Base-by-base conservation (phyloP, 2,329 filamentous ascomycete species). In the Penicillium expansum region DNA sequence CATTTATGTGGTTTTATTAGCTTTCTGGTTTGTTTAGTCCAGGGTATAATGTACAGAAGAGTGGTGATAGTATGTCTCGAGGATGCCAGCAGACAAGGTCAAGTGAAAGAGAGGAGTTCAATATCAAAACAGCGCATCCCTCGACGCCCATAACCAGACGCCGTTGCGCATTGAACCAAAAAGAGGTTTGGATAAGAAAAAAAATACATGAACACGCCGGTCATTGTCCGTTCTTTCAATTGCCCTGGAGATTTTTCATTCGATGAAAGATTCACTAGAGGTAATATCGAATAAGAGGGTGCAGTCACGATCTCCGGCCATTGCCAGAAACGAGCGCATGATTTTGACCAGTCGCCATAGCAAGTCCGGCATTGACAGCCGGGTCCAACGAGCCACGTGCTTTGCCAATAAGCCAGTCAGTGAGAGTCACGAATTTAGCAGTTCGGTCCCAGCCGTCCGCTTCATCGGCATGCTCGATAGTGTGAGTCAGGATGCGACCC, bases 391-490 rank as follows among this genome's bases (percentile, higher is more conserved):
- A 74, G 41, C 81, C 82, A 70, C 82, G 83, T 63, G 92, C 88
- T 49, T 89, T 89, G 2, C 92, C 92, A 38, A 97, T 80, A 62
- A 99, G 77, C 93, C 94, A 97, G 72, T 99, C 94, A 16, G 94
- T 97, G 63, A 97, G 78, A 14, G 89, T 92, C 16, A 97, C 91
- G 20, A 99, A 89, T 69, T 88, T 90, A 22, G 90, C 88, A 27
- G 90, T 92, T 61, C 85, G 86, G 67, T 97, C 92, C 86, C 89
- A 95, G 58, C 91, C 86, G 38, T 88, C 85, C 16, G 88, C 87
- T 67, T 94, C 88, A 67, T 97, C 89, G 1, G 90, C 89, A 76
- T 96, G 90, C 76, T 99, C 94, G 68, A 99, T 97, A 0, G 91
- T 96, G 74, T 97, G 94, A 64, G 86, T 91, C 47, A 89, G 76